Percentiles rank a stretch among this genome's conserved stretches.
phyloP scores from a whole-genome alignment of 176 grass and related monocot genomes.

The Coix lacrymajobi region DNA sequence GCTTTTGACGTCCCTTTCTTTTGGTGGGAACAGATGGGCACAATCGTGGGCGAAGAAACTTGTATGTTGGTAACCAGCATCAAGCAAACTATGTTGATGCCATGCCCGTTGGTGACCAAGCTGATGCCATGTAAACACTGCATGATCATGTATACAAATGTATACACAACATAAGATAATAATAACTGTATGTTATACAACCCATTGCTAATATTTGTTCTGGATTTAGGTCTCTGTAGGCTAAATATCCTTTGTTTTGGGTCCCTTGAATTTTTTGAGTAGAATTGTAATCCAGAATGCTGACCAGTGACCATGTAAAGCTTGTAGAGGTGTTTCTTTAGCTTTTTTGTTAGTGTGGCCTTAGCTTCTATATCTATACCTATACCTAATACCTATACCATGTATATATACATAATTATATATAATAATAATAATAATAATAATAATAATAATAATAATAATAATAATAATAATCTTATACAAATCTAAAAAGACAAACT shows the following conservation, averaged over 20 bases:
- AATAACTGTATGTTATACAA: conserved; percentile 32
- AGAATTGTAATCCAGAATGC: neutral
- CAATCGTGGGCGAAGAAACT: conserved; percentile 46
- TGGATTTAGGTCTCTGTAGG: conserved; percentile 18
- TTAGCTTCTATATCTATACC: neutral
- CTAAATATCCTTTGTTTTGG: neutral
- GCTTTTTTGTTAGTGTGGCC: neutral
- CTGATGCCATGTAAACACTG: conserved; percentile 32
- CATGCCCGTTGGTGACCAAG: conserved; percentile 31
- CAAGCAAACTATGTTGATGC: conserved; percentile 33
- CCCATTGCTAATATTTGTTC: conserved; percentile 26
- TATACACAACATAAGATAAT: conserved; percentile 35
- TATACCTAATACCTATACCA: too few relatives aligned
- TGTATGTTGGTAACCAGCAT: conserved; percentile 33
- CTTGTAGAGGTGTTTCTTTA: neutral
- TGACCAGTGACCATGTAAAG: conserved; percentile 39
- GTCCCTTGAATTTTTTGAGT: neutral
- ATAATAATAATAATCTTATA: too few relatives aligned
- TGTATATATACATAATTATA: too few relatives aligned
- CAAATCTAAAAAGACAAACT: too few relatives aligned
- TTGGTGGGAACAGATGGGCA: conserved; percentile 45
- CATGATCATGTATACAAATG: conserved; percentile 32
- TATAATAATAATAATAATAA: too few relatives aligned
- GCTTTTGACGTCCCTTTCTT: neutral
- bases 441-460: too few relatives aligned